phyloP scores from a whole-genome alignment of 345 rosid genomes.

The Lepidium didymum region DNA sequence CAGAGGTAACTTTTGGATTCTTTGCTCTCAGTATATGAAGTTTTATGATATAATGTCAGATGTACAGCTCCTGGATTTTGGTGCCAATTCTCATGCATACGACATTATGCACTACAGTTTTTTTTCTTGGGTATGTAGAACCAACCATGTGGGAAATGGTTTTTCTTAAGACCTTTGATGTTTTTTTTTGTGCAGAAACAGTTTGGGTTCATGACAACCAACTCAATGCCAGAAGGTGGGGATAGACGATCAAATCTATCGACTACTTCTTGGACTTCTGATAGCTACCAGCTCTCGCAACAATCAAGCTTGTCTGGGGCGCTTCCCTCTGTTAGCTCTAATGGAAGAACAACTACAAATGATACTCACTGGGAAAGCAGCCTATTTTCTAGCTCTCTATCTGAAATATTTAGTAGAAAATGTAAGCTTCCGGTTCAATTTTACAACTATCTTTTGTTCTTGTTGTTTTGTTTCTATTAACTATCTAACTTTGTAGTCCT shows the following conservation, averaged over 20 bases:
- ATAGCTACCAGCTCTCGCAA: slow-evolving; percentile 30
- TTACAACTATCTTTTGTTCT: background rate
- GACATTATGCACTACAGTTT: background rate
- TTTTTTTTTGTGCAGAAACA: slow-evolving; percentile 52
- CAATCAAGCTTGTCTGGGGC: slow-evolving; percentile 37
- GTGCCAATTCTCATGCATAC: background rate
- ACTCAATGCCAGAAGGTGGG: slow-evolving; percentile 42
- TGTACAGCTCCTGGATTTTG: too few species aligned
- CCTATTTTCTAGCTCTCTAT: slow-evolving; percentile 85
- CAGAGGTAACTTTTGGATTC: slow-evolving; percentile 41
- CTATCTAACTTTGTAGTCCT: background rate
- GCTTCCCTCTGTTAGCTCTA: slow-evolving; percentile 26
- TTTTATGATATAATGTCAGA: too few species aligned
- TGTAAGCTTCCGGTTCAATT: slow-evolving; percentile 33
- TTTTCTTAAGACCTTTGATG: background rate
- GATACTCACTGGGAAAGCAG: slow-evolving; percentile 67
- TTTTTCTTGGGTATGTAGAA: background rate
- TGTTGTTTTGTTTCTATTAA: background rate
- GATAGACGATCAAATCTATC: slow-evolving; percentile 31
- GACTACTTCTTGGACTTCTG: slow-evolving; percentile 34
- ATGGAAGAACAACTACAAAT: slow-evolving; percentile 32
- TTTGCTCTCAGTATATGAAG: background rate
- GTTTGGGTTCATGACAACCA: slow-evolving; percentile 52
- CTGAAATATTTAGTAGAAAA: slow-evolving; percentile 61
- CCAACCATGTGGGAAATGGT: background rate